Evolutionary conservation across 805 yeast genomes (phyloP), one percentile per base, ranked within the genome.

Genomic region (Huiozyma naganishii): DNA sequence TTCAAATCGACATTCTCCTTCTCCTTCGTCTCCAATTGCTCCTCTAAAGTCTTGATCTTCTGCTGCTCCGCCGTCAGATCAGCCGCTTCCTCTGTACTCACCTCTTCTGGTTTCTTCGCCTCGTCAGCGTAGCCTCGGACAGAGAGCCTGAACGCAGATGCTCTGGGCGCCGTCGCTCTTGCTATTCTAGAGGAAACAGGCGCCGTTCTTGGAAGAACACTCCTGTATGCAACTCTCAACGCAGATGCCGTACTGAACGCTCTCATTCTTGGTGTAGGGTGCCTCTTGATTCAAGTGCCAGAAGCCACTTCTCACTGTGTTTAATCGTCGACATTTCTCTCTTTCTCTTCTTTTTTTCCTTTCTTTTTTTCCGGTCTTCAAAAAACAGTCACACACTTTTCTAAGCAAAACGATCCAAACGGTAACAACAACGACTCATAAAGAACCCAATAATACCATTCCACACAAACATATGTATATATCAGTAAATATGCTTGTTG

Each of bases 1-100:
- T 86, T 88, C 68, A 83, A 69, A 53, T 83, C 87, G 27, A 88
- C 88, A 50, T 73, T 70, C 50, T 88, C 95, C 58, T 78, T 79
- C 54, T 74, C 80, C 59, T 79, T 85, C 44, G 71, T 70, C 32
- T 65, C 73, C 49, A 77, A 67, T 60, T 82, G 78, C 28, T 65
- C 67, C 57, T 75, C 69, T 48, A 80, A 45, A 37, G 63, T 69
- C 45, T 67, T 65, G 23, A 64, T 50, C 36, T 51, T 49, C 13
- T 51, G 47, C 39, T 52, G 55, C 32, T 59, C 62, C 29, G 50
- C 58, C 28, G 55, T 54, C 34, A 51, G 44, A 28, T 43, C 39
- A 8, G 33, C 4, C n/a, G 47, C 52, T 17, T 49, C 49, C 27
- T 44, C 47, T 12, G 46, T 43, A 29, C 53, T 46, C 11, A 39